These are phyloP conservation scores for Saturnispora sanitii DNA, from an alignment of 805 yeast species.

Conservation along the genomic window DNA sequence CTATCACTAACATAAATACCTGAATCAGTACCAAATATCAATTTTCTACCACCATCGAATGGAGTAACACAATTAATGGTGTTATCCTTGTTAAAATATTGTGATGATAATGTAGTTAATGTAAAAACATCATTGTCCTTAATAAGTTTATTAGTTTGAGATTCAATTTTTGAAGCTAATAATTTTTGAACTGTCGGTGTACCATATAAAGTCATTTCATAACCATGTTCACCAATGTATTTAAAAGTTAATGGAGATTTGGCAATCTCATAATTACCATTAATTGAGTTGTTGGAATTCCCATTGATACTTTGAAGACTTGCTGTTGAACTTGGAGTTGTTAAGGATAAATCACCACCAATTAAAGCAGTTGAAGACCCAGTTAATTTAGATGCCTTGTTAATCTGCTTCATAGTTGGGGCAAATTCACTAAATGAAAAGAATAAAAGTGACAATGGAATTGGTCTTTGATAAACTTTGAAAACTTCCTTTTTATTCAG, in stretches of 20 bases:
- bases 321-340: conserved; percentile 17
- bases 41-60: conserved; percentile 86
- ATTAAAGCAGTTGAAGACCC: conserved; percentile 25
- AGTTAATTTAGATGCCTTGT: conserved; percentile 31
- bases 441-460: conserved; percentile 68
- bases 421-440: conserved; percentile 71
- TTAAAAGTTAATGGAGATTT: conserved; percentile 43
- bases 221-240: conserved; percentile 45
- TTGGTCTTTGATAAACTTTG: conserved; percentile 83
- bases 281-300: too few species aligned
- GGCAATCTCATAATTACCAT: conserved; percentile 7
- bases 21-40: conserved; percentile 82
- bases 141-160: conserved; percentile 67
- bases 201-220: conserved; percentile 43
- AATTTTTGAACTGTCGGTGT: conserved; percentile 64
- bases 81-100: conserved; percentile 63
- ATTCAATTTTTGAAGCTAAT: conserved; percentile 66
- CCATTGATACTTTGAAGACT: conserved; percentile 3
- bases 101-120: conserved; percentile 60
- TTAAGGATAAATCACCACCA: conserved; percentile 15
- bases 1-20: conserved; percentile 81
- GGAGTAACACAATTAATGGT: conserved; percentile 88
- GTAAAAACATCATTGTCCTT: conserved; percentile 73
- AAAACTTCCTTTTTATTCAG: conserved; percentile 86
- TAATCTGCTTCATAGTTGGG: conserved; percentile 45